A percentile compares a stretch with the other conserved stretches of the same genome.
phyloP scores from a whole-genome alignment of 2,329 filamentous ascomycete species.

The Didymella sp. region DNA sequence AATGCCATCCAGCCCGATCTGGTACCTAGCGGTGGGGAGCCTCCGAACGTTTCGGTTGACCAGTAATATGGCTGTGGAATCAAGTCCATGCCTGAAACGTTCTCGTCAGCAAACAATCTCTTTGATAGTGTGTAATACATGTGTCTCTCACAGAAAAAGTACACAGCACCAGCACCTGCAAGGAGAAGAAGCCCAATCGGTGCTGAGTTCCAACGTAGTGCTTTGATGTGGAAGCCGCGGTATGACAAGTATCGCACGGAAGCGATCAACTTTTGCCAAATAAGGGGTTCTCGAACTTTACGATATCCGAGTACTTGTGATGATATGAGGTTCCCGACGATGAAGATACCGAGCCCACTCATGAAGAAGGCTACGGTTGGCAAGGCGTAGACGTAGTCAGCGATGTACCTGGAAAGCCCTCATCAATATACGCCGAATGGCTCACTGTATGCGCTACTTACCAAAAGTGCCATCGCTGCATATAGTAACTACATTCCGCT shows the following conservation, averaged over 20 bases:
- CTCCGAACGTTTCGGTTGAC: constrained; percentile 25
- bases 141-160: constrained; percentile 24
- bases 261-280: constrained; percentile 18
- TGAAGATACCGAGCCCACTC: constrained; percentile 57
- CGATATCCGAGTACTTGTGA: constrained; percentile 36
- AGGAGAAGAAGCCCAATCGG: constrained; percentile 36
- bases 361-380: constrained; percentile 63
- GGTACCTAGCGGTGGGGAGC: constrained; percentile 41
- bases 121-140: background rate
- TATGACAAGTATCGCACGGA: constrained; percentile 38
- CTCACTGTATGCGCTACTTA: too few relatives aligned
- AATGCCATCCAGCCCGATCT: constrained; percentile 41
- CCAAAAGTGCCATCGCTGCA: constrained; percentile 59
- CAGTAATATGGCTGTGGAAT: constrained; percentile 33
- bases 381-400: constrained; percentile 62
- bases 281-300: background rate
- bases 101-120: background rate
- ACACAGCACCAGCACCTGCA: constrained; percentile 31
- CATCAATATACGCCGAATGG: too few relatives aligned
- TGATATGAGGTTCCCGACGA: constrained; percentile 50
- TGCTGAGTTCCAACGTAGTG: constrained; percentile 38
- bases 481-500: constrained; percentile 57
- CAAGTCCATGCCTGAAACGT: constrained; percentile 26
- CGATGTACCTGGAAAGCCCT: constrained; percentile 56
- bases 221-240: constrained; percentile 33